Base-by-base conservation (phyloP, 805 yeast genomes). In the Cyberlindnera americana region DNA sequence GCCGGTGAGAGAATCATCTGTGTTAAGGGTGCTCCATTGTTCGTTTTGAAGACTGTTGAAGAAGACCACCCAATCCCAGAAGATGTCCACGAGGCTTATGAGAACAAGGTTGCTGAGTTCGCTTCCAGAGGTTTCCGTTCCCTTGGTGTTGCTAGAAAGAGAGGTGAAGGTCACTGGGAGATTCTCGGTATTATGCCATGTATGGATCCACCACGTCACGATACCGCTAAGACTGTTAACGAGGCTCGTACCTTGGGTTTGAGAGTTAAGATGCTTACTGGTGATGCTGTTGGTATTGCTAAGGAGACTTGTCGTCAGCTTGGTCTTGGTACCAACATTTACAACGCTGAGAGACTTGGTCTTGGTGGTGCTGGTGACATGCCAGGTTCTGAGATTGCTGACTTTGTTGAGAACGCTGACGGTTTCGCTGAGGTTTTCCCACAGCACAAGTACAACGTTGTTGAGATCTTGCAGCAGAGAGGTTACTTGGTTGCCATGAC, bases 391-490 rank as follows among this genome's bases (percentile, higher is more conserved):
- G 95, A 88, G 70, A 83, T 88, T 80, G 95, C 91, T 72, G 96
- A 88, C 72, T 87, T 88, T 59, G 96, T 88, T 75, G 95, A 88
- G 75, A 87, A 86, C 63, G 96, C 96, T 53, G 96, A 88, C 75
- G 96, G 96, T 78, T 88, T 88, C 68, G 96, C 96, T 69, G 96
- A 88, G 76, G 96, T 88, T 66, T 88, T 88, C 95, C 96, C 96
- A 57, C 95, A 88, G 77, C 96, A 88, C 77, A 88, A 88, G 75
- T 87, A 85, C 77, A 86, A 83, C 66, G 95, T 90, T 62, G 96
- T 88, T 70, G 95, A 87, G 75, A 86, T 87, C 66, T 78, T 88
- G 70, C 96, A 88, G 77, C 78, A 82, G 67, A 83, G 95, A 79
- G 96, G 96, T 72, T 87, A 84, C 82, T 78, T 88, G 73, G 95